phyloP scores from a whole-genome alignment of 129 eudicot genomes.

The Calendula officinalis region DNA sequence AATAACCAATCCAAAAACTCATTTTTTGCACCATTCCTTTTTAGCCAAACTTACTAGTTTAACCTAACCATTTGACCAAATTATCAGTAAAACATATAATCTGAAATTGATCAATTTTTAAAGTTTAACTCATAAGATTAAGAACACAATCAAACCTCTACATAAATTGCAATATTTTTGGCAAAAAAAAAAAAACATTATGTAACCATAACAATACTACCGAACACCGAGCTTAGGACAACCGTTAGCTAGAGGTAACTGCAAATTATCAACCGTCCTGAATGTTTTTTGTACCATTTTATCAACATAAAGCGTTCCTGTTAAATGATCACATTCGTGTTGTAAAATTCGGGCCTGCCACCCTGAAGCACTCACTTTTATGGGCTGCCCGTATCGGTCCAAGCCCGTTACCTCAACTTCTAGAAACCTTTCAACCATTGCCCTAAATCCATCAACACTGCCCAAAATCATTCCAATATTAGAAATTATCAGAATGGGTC shows the following conservation, averaged over 20 bases:
- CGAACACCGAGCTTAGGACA: constrained; percentile 70
- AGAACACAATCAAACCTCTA: constrained; percentile 10
- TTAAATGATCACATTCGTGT: constrained; percentile 92
- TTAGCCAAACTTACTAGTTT: no score
- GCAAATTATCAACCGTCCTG: constrained; percentile 81
- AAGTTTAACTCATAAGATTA: constrained; percentile 1
- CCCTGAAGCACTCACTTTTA: constrained; percentile 80
- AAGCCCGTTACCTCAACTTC: constrained; percentile 86
- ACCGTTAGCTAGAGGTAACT: constrained; percentile 71
- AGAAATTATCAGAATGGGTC: not conserved
- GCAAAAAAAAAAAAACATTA: constrained; percentile 13
- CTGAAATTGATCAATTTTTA: no score
- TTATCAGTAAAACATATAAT: no score
- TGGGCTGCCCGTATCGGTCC: constrained; percentile 64
- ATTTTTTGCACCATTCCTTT: no score
- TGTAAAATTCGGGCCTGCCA: constrained; percentile 98
- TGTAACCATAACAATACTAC: constrained; percentile 26
- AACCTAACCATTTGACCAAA: no score
- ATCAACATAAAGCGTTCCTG: constrained; percentile 80
- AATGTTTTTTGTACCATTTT: constrained; percentile 75
- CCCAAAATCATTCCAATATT: constrained; percentile 11
- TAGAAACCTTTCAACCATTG: constrained; percentile 77
- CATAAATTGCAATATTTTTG: constrained; percentile 1
- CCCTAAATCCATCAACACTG: constrained; percentile 93
- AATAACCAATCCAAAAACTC: no score